Conservation (phyloP, 2,329 filamentous ascomycete genomes). For the Apiospora malaysiana region DNA sequence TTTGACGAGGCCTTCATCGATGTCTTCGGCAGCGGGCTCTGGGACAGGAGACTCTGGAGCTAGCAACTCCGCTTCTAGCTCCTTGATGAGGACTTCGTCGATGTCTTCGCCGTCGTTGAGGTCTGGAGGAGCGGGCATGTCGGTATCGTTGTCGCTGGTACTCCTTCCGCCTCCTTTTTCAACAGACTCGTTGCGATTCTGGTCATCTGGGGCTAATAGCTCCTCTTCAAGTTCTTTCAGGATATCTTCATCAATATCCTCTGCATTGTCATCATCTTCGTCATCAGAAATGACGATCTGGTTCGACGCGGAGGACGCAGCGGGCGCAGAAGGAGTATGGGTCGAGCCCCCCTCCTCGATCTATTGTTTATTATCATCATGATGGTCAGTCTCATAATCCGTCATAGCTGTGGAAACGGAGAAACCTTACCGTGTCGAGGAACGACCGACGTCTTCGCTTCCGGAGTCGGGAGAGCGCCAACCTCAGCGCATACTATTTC, state of each 20-base stretch:
- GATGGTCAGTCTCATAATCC: neutral
- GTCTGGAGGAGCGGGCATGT: neutral
- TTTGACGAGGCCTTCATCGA: neutral
- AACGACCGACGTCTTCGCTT: constrained; percentile 22
- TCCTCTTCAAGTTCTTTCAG: neutral
- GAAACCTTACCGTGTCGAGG: constrained; percentile 28
- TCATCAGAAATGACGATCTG: neutral
- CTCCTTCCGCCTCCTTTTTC: neutral
- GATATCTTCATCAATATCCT: neutral
- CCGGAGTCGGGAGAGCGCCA: constrained; percentile 23
- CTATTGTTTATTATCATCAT: neutral
- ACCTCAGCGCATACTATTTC: constrained; percentile 23
- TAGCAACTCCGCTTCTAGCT: neutral
- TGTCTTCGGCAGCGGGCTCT: neutral
- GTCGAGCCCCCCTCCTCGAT: neutral
- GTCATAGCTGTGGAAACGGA: neutral
- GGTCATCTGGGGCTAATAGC: neutral
- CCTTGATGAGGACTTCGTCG: neutral
- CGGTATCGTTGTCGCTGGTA: neutral
- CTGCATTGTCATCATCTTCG: neutral
- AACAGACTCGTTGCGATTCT: neutral
- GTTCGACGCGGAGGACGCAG: neutral
- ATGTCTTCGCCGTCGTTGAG: neutral
- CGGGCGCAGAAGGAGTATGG: neutral
- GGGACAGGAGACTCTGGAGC: neutral